Base-by-base conservation (phyloP, 2,329 filamentous ascomycete species). In the Ascochyta pisi region DNA sequence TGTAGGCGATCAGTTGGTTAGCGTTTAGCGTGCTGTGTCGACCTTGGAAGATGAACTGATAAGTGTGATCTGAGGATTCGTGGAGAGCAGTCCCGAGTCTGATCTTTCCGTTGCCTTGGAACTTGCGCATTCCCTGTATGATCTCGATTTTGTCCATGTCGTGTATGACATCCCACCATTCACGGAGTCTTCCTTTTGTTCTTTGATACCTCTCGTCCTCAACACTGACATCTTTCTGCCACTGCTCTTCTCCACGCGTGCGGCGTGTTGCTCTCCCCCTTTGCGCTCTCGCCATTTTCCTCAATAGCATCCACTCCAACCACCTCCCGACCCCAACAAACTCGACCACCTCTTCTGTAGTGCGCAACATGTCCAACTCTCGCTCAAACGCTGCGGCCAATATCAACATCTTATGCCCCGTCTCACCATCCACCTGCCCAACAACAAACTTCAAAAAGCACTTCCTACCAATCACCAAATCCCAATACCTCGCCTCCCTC, bases 81-180 rank as follows among this genome's bases (percentile, higher is more conserved):
- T 23, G 24, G 1, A 46, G 9, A 13, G 31, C 47, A 6, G 41
- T 24, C 6, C 29, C 16, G 5, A 48, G 38, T 23, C 23, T 35
- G 9, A 9, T 24, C 6, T 16, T 35, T 5, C 29, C 29, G 29
- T 16, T 5, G 3, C 29, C 3, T 29, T 42, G 7, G 10, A 9
- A 10, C n/a, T 16, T 29, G 3, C 4, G 15, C 29, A 47, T 47
- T 7, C 15, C 9, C n/a, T 13, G 31, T 1, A 47, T 4, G 9
- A 53, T 29, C 12, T 47, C 37, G n/a, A 6, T 7, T 2, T 31
- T 16, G 6, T 23, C 23, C 50, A 42, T 37, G 8, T 42, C 16
- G 29, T 23, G n/a, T 15, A 46, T 27, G 15, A 29, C 29, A 15
- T 52, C 49, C 49, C 41, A 52, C 42, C 50, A 53, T 29, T 53